Evolutionary conservation across 2,329 filamentous ascomycete genomes (phyloP), one percentile per base, ranked within the genome.

Genomic region (Pseudogymnoascus sp.): DNA sequence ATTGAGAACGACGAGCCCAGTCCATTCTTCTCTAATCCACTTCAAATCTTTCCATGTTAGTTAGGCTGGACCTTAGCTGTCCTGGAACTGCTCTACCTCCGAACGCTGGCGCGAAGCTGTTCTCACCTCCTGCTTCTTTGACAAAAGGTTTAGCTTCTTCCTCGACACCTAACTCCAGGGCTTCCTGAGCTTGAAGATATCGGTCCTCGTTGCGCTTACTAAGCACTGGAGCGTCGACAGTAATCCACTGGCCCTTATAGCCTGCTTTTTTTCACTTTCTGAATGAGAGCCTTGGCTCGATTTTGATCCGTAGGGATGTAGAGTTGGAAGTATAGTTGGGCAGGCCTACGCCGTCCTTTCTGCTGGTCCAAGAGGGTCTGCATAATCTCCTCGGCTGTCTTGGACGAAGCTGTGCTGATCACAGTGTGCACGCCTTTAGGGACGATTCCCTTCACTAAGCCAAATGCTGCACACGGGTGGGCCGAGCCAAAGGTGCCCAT

Each of bases 251-350:
- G n/a, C 77, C 81, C 61, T 77, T 75, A 31, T 81, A 75, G 1
- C 79, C 78, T 1, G 75, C 70, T 42, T 73, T 71, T 4, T 74
- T 73, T n/a, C 2, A 82, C 79, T 16, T 77, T 71, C 7, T 68
- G 70, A 2, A 86, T 72, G 0, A 84, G 72, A 1, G 73, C 72
- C 62, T 78, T 78, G 10, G 81, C 80, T 63, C 81, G 78, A 7
- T 68, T 61, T 0, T 81, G 76, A 66, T 84, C 75, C 66, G 78
- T 79, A 71, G 84, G 79, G 60, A 85, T 80, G 68, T 86, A 86
- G 6, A 86, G 76, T 69, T 85, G 83, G 69, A 84, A 84, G 75
- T 83, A 82, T 62, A 81, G 72, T 46, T 46, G 42, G 14, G 42
- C 42, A 14, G 18, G 42, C 5, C 14, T 46, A 14, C 1, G 5